Evolutionary conservation across 495 filamentous ascomycete species (phyloP).

Genomic region (Aspergillus coremiiformis): DNA sequence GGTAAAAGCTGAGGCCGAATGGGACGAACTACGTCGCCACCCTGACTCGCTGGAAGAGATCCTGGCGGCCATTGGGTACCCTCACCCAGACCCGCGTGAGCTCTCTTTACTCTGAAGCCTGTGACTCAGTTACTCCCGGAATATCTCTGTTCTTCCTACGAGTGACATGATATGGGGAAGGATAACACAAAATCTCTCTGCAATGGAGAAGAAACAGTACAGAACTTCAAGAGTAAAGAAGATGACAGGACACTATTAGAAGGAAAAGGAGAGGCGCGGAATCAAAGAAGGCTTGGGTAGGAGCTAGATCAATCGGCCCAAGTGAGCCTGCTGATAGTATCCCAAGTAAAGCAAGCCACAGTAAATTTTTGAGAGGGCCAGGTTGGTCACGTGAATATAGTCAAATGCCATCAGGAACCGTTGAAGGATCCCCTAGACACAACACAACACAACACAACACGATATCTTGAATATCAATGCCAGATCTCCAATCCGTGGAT

Average conservation of each 20-base stretch:
- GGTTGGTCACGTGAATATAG: neutral
- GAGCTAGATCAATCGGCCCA: neutral
- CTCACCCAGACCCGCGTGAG: constrained; percentile 23
- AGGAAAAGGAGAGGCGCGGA: neutral
- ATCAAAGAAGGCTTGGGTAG: neutral
- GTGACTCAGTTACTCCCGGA: neutral
- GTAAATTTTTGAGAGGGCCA: neutral
- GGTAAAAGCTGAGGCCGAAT: constrained; percentile 67
- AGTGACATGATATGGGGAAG: neutral
- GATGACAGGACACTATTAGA: neutral
- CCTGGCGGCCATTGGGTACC: constrained; percentile 54
- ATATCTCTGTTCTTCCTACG: neutral
- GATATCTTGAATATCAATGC: neutral
- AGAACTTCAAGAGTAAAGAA: neutral
- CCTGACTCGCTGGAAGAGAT: constrained; percentile 45
- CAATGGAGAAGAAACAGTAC: neutral
- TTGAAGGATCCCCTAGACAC: neutral
- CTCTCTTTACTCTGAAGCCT: constrained; percentile 16
- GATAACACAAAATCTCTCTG: neutral
- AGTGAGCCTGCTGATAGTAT: neutral
- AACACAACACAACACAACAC: too few species aligned
- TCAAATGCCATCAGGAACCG: neutral
- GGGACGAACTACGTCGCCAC: constrained; percentile 51
- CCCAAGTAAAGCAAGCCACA: too few species aligned
- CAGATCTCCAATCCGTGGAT: constrained; percentile 18